Evolutionary conservation across 306 rosid genomes (phyloP).

Genomic region (Lotus japonicus): DNA sequence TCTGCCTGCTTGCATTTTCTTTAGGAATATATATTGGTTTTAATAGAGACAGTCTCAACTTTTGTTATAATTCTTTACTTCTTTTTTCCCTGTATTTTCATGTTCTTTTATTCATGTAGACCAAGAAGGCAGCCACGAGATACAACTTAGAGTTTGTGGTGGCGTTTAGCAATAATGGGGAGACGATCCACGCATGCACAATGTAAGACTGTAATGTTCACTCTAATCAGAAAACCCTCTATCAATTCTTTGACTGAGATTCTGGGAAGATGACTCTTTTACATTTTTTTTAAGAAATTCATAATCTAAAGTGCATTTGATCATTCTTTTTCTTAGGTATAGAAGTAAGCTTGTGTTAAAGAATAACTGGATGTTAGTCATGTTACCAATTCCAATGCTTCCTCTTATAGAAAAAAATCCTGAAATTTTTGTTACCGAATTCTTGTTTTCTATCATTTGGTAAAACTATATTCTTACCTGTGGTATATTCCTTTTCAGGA

Average conservation of each 20-base stretch:
- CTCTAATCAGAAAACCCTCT: background rate
- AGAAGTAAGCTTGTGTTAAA: background rate
- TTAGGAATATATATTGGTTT: background rate
- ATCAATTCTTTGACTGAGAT: background rate
- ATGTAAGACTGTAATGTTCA: conserved; percentile 16
- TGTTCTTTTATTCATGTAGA: conserved; percentile 16
- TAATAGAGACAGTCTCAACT: background rate
- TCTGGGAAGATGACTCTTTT: background rate
- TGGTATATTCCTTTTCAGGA: no score
- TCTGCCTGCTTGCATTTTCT: background rate
- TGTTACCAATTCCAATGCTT: background rate
- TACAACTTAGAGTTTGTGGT: conserved; percentile 18
- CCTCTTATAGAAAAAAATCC: background rate
- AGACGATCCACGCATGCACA: background rate
- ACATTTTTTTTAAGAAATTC: background rate
- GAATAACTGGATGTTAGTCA: background rate
- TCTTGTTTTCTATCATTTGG: no score
- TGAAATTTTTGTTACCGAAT: no score
- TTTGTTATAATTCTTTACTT: background rate
- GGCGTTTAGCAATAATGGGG: conserved; percentile 13
- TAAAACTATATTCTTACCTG: no score
- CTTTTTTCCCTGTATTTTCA: background rate
- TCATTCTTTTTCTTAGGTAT: background rate
- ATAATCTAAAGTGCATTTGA: background rate
- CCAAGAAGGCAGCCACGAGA: conserved; percentile 29